Base-by-base conservation (phyloP, 768 basidiomycete genomes). In the Boletus rufocinnamomeus region DNA sequence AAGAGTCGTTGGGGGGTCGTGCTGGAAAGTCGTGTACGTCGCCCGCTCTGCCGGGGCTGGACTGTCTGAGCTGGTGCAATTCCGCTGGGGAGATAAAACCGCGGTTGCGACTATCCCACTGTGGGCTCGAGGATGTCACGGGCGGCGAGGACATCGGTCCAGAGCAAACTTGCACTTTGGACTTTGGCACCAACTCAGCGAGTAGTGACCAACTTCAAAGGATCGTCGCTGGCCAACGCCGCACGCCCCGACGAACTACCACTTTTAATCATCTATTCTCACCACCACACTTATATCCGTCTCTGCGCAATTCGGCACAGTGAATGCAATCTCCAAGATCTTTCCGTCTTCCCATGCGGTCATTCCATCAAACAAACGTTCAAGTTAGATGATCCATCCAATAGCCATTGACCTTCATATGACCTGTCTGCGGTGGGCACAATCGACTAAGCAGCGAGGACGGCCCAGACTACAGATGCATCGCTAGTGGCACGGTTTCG, bases 91-190 rank as follows among this genome's bases (percentile, higher is more conserved):
- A 73, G 48, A 73, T 75, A 46, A 73, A 73, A 9, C 72, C 72
- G 14, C 72, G 71, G 40, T 73, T 63, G 30, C 72, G 72, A 58
- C 58, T 74, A 57, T 73, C 72, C 72, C 72, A 73, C 63, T 75
- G 73, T 30, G 72, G 72, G 58, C 72, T 74, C 45, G 72, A 67
- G 13, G 72, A 73, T 1, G 56, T 28, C 57, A 30, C 35, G 60
- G 23, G 52, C 19, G 70, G 56, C 50, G 69, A 64, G 50, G 66
- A 50, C 65, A 65, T 40, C 16, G 3, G 32, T 19, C 50, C 28
- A 52, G 25, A 28, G 9, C 41, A 46, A 50, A 41, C 53, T n/a
- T 7, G 52, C 9, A 8, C 27, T 2, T 19, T 32, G 28, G 19
- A 8, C 27, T 2, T 19, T 32, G 28, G 19, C 41, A 27, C 50